These are phyloP conservation scores for Pulveroboletus ravenelii DNA, from an alignment of 768 basidiomycete species.

Conservation along the genomic window DNA sequence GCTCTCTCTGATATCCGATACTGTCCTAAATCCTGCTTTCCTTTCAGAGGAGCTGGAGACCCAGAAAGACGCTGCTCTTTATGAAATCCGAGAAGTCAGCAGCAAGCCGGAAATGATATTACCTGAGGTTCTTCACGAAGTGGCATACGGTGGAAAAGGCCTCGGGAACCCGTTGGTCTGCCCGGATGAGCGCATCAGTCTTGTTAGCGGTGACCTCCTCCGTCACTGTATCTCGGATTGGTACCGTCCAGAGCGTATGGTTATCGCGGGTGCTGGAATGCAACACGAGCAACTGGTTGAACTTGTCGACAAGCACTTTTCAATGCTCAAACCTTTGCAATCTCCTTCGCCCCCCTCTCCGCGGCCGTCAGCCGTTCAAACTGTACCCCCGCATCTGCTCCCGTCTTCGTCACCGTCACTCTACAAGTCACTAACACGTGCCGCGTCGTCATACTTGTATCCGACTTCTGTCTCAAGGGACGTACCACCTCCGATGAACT, in stretches of 20 bases:
- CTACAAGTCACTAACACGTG: slow-evolving; percentile 67
- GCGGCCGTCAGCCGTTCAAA: slow-evolving; percentile 30
- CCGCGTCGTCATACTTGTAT: slow-evolving; percentile 71
- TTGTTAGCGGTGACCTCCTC: slow-evolving; percentile 59
- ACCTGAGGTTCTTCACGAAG: slow-evolving; percentile 82
- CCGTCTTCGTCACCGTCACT: slow-evolving; percentile 49
- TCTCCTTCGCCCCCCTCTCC: slow-evolving; percentile 22
- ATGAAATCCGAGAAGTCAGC: slow-evolving; percentile 84
- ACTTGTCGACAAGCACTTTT: slow-evolving; percentile 79
- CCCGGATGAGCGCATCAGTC: slow-evolving; percentile 73
- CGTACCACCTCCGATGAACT: slow-evolving; percentile 12
- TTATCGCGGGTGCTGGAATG: slow-evolving; percentile 92
- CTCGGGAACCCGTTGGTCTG: slow-evolving; percentile 91
- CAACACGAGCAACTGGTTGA: slow-evolving; percentile 85
- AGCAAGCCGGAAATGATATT: slow-evolving; percentile 91
- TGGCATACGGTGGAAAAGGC: slow-evolving; percentile 73
- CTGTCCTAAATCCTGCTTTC: slow-evolving; percentile 76
- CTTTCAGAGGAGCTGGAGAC: slow-evolving; percentile 71
- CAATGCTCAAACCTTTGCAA: slow-evolving; percentile 47
- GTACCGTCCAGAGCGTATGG: slow-evolving; percentile 94
- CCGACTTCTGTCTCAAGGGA: slow-evolving; percentile 24
- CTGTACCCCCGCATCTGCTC: slow-evolving; percentile 54
- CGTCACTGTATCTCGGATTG: slow-evolving; percentile 66
- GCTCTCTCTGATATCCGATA: slow-evolving; percentile 87
- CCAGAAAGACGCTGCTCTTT: slow-evolving; percentile 82